Percentiles rank a stretch among this genome's conserved stretches.
These are phyloP conservation scores for Hemileia vastatrix DNA, from an alignment of 1,284 basidiomycete species.

Conservation along the genomic window DNA sequence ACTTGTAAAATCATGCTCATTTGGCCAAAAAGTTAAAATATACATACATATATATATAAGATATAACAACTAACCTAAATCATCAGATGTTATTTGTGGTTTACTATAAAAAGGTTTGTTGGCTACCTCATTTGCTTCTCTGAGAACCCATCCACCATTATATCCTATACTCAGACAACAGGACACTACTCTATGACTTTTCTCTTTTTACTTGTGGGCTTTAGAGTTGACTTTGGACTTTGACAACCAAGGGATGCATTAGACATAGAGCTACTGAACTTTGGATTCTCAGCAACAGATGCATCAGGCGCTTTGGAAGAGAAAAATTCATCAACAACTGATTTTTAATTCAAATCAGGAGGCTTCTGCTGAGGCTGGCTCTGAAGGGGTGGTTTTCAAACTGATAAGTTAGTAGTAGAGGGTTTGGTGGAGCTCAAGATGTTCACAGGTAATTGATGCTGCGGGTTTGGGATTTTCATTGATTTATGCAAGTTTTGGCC, in stretches of 20 bases:
- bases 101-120: slow-evolving; percentile 51
- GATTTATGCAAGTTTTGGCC: no score
- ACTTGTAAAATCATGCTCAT: background rate
- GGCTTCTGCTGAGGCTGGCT: no score
- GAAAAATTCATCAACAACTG: no score
- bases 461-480: no score
- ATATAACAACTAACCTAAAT: slow-evolving; percentile 51
- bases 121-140: slow-evolving; percentile 59
- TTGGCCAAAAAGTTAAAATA: slow-evolving; percentile 26
- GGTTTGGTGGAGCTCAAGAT: no score
- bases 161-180: slow-evolving; percentile 63
- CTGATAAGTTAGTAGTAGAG: no score
- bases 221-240: background rate
- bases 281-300: no score
- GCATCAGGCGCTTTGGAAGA: no score
- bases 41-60: background rate
- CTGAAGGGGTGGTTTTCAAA: no score
- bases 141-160: slow-evolving; percentile 72
- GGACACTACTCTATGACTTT: slow-evolving; percentile 87
- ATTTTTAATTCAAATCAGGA: no score
- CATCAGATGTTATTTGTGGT: slow-evolving; percentile 60
- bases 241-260: background rate
- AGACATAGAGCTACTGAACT: no score
- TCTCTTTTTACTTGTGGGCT: slow-evolving; percentile 49
- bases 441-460: no score